These are phyloP conservation scores for Cantharellus cinnabarinus DNA, from an alignment of 768 basidiomycete species.

Conservation along the genomic window DNA sequence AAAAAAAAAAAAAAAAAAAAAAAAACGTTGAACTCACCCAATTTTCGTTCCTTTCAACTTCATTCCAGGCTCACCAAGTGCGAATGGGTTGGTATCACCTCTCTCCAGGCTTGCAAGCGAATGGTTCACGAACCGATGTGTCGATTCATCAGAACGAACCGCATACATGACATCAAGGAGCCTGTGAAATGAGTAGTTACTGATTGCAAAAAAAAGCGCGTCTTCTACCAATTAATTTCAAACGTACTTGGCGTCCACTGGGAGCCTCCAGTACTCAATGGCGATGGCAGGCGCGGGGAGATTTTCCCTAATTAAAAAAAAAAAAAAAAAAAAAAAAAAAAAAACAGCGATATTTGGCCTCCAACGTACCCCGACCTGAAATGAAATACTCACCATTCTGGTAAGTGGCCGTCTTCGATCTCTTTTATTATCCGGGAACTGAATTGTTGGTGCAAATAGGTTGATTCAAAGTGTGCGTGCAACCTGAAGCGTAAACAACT, in stretches of 20 bases:
- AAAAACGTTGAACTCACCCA: constrained; percentile 29
- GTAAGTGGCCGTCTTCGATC: constrained; percentile 59
- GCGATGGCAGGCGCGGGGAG: constrained; percentile 70
- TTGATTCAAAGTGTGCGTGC: too few species aligned
- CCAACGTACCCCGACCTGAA: too few species aligned
- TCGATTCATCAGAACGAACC: constrained; percentile 1
- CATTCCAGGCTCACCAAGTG: constrained; percentile 77
- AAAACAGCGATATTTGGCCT: constrained; percentile 11
- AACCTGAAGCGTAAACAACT: constrained; percentile 14
- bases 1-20: background rate
- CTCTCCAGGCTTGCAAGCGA: constrained; percentile 71
- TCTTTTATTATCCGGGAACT: constrained; percentile 72
- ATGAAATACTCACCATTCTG: constrained; percentile 34
- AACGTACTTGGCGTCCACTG: background rate
- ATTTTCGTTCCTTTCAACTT: constrained; percentile 53
- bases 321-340: background rate
- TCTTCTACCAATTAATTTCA: background rate
- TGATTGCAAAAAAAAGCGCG: background rate
- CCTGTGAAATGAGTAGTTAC: background rate
- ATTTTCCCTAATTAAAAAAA: constrained; percentile 29
- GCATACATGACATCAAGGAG: constrained; percentile 80
- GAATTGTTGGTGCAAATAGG: constrained; percentile 5
- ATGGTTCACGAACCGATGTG: constrained; percentile 66
- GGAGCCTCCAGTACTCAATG: constrained; percentile 85
- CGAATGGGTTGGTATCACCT: constrained; percentile 78